Evolutionary conservation across 306 rosid species (phyloP), one percentile per base, ranked within the genome.

Genomic region (Mucuna pruriens): DNA sequence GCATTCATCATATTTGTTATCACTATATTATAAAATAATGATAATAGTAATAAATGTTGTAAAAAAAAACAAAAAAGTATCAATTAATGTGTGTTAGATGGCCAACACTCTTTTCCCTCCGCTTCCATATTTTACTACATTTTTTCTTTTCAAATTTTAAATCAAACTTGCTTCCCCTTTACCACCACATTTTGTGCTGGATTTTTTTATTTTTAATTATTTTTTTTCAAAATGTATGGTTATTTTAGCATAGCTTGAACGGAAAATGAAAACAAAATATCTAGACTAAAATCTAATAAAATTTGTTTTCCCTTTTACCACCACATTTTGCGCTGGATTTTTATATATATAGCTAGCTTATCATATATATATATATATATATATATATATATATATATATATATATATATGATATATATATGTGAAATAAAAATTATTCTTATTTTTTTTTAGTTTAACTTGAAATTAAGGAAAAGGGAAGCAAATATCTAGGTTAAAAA

Each of bases 61-160:
- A 25, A 67, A 42, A 68, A 74, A 66, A 57, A 45, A n/a, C n/a
- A n/a, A 25, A 38, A 45, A 80, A 22, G 38, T 38, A 38, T 75
- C 87, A 75, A 60, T 75, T 69, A 80, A 84, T 84, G 87, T 78
- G 78, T 84, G 84, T 75, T 84, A 80, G 81, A 84, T 80, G 70
- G 82, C 82, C 57, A 80, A 80, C 86, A 72, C 84, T 80, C 87
- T 84, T 84, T 80, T 80, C 34, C 38, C 26, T 80, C 71, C 55
- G 36, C 76, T 68, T 80, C 38, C 20, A 29, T 80, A 20, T 20
- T 71, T 20, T 71, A 19, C 5, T 51, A 0, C 10, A 0, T 20
- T 67, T 62, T 58, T 51, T 46, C 6, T 42, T 17, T 10, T 2
- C 26, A 31, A 26, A 9, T 69, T 23, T 65, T 29, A 42, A 75